phyloP scores from a whole-genome alignment of 2,329 filamentous ascomycete genomes.

The Didymella sp. region DNA sequence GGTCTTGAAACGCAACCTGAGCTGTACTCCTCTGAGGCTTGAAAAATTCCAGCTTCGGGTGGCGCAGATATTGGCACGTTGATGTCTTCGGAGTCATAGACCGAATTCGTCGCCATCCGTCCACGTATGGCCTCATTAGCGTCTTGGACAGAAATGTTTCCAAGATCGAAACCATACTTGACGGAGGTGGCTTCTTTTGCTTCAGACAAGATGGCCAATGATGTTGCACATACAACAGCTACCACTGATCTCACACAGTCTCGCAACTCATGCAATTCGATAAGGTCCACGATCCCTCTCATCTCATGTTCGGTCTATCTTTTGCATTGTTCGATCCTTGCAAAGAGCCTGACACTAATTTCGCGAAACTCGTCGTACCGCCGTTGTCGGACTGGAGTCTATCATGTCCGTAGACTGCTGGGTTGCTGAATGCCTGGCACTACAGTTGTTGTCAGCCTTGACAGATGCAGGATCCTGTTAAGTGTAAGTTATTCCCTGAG shows the following conservation, averaged over 20 bases:
- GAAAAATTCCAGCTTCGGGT: neutral
- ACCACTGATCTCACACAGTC: neutral
- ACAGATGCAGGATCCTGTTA: no score
- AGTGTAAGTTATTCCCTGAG: neutral
- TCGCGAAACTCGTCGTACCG: neutral
- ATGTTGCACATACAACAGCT: neutral
- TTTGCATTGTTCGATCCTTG: neutral
- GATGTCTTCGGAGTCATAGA: neutral
- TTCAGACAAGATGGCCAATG: neutral
- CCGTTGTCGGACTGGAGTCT: neutral
- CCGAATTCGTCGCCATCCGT: neutral
- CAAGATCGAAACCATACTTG: neutral
- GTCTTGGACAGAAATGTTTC: neutral
- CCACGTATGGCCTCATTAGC: neutral
- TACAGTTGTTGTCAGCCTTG: neutral
- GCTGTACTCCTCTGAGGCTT: neutral
- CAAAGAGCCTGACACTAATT: neutral
- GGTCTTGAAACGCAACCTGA: neutral
- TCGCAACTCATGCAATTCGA: neutral
- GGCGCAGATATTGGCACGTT: neutral
- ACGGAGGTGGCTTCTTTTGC: neutral
- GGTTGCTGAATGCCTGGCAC: neutral
- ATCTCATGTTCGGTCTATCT: neutral
- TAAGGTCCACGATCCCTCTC: neutral
- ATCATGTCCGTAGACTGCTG: neutral